phyloP scores from a whole-genome alignment of 345 rosid species.

The Salix purpurea region DNA sequence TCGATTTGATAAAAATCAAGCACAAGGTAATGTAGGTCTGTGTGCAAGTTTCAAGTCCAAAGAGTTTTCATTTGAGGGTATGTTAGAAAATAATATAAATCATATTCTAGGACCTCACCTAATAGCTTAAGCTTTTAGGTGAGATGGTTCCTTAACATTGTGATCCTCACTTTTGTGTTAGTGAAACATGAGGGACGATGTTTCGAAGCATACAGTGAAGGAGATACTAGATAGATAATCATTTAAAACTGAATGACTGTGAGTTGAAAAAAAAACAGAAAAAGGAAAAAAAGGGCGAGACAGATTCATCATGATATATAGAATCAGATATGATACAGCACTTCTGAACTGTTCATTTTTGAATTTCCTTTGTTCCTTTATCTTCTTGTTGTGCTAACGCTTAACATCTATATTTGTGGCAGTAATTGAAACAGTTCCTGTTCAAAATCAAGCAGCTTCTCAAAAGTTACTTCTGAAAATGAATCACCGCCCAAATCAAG shows the following conservation, averaged over 20 bases:
- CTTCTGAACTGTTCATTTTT: not conserved
- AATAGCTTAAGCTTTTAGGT: no score
- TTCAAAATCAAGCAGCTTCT: conserved; percentile 93
- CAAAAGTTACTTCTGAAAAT: conserved; percentile 83
- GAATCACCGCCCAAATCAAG: conserved; percentile 38
- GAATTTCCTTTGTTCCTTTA: not conserved
- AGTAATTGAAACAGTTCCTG: conserved; percentile 66
- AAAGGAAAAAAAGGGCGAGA: not conserved
- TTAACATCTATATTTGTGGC: conserved; percentile 13
- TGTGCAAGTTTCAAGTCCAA: no score
- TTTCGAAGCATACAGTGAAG: not conserved
- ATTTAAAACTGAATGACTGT: not conserved
- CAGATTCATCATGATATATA: not conserved
- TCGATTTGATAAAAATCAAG: no score
- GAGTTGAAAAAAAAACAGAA: not conserved
- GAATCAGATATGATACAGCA: not conserved
- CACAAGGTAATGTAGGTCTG: no score
- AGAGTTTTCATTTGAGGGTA: no score
- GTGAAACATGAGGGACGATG: no score
- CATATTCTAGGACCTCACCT: no score
- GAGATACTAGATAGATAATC: no score
- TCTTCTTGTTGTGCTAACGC: not conserved
- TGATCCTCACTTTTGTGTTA: no score
- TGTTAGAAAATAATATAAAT: no score
- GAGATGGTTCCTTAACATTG: no score